Percentiles rank a stretch among this genome's conserved stretches.
Conservation (phyloP, 2,329 filamentous ascomycete species). For the Fusarium dlaminii region DNA sequence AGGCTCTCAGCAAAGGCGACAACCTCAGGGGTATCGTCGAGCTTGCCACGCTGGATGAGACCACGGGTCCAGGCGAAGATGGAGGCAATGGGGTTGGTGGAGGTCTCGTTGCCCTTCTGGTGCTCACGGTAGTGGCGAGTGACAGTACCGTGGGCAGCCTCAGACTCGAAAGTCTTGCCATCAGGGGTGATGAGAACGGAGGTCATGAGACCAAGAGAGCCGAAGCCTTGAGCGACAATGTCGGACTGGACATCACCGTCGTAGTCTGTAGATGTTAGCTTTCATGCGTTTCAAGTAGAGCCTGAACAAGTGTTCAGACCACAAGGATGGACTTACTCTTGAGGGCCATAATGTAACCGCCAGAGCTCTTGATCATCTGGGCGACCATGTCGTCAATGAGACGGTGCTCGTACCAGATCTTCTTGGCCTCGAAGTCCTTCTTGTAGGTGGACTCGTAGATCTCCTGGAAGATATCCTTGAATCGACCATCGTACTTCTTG, state of each 20-base stretch:
- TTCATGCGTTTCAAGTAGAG: background rate
- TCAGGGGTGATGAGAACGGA: conserved; percentile 96
- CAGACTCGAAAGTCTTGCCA: conserved; percentile 96
- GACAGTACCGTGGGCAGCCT: conserved; percentile 97
- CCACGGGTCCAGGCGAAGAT: conserved; percentile 99
- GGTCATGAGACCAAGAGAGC: conserved; percentile 97
- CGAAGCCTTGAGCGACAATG: conserved; percentile 97
- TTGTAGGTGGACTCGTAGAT: conserved; percentile 91
- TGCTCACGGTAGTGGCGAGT: conserved; percentile 99
- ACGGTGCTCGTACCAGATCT: conserved; percentile 99
- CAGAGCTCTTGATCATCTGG: conserved; percentile 99
- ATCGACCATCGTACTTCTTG: conserved; percentile 97
- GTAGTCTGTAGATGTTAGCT: conserved; percentile 73
- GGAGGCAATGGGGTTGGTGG: conserved; percentile 97
- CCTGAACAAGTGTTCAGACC: conserved; percentile 14
- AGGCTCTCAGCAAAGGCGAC: conserved; percentile 90
- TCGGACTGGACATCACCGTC: conserved; percentile 99
- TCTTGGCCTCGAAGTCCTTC: conserved; percentile 87
- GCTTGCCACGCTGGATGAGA: conserved; percentile 88
- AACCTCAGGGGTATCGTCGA: conserved; percentile 92
- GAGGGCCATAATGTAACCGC: conserved; percentile 95
- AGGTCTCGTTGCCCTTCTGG: conserved; percentile 97
- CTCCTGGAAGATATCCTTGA: conserved; percentile 99
- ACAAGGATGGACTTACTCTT: conserved; percentile 76
- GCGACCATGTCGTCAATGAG: conserved; percentile 99